phyloP scores from a whole-genome alignment of 2,329 filamentous ascomycete species.

The Aspergillus sojae region DNA sequence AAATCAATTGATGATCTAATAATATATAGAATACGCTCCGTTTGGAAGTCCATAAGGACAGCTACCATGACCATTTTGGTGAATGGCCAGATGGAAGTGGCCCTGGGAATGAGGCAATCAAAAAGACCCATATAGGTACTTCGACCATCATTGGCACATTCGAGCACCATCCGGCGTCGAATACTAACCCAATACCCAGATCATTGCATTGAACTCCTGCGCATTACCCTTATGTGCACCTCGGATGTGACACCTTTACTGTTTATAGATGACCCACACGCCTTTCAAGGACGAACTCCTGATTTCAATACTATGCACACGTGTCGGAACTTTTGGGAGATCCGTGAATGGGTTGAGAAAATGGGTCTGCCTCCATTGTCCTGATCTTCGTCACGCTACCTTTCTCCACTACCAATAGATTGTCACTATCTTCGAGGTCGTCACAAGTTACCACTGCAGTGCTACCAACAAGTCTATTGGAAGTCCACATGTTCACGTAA shows the following conservation, averaged over 20 bases:
- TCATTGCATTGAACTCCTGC: background rate
- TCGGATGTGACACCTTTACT: background rate
- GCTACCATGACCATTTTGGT: background rate
- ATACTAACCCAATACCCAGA: background rate
- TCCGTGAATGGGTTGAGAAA: background rate
- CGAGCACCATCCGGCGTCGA: background rate
- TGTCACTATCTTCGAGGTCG: background rate
- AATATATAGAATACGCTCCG: background rate
- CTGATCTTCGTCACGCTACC: background rate
- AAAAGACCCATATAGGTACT: background rate
- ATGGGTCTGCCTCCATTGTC: background rate
- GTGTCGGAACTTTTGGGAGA: background rate
- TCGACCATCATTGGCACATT: background rate
- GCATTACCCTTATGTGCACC: background rate
- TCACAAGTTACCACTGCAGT: background rate
- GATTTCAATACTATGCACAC: background rate
- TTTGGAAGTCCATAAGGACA: background rate
- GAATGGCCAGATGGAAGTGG: background rate
- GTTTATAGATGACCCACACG: background rate
- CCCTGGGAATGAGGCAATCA: background rate
- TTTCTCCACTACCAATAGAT: background rate
- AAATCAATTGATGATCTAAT: background rate
- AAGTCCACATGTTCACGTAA: background rate
- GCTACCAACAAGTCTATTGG: background rate
- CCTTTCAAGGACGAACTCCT: background rate